Base-by-base conservation (phyloP, 108 stramenopile genomes). In the Cyclostephanos invisitatus region DNA sequence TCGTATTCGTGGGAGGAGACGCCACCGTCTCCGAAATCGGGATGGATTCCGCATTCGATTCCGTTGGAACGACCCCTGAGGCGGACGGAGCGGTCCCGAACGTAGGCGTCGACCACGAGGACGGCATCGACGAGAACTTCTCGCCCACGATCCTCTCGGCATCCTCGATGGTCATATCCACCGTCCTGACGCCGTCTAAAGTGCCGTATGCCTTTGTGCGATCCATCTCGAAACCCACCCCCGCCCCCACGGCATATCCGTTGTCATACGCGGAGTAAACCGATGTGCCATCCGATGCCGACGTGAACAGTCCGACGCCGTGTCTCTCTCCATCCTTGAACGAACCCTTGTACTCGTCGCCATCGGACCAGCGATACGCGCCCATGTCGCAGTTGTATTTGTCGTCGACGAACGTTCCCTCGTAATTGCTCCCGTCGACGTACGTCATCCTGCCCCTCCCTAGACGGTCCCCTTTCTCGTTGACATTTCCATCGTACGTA, bases 381-480 rank as follows among this genome's bases (percentile, higher is more conserved):
- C 75, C 75, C 51, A 57, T 51, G 7, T 73, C 63, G 18, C 68
- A 62, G 20, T 77, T 32, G 51, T 57, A 77, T 60, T 69, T 70
- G 38, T 77, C 53, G 37, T 64, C 48, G n/a, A 56, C 36, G 40
- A 77, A 69, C 35, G 15, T 3, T 42, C 75, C 75, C 42, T 77
- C 68, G 61, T 77, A 77, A 36, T 22, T n/a, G 44, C 40, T 61
- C 14, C 75, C 68, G 27, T 35, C 32, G 32, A 42, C 15, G 38
- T 77, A 77, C 8, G 68, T 69, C 68, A 77, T 77, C 47, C 37
- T 69, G 28, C 75, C 75, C 47, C 25, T 62, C 7, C 75, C 75
- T 8, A 46, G 20, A 27, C 75, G 50, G 8, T 77, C 54, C 1
- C 75, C 75, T 7, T 48, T 32, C 1, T 59, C 49, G 22, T 77